A percentile compares a stretch with the other conserved stretches of the same genome.
Conservation (phyloP, 1,139 yeast species). For the Pichia sp. region DNA sequence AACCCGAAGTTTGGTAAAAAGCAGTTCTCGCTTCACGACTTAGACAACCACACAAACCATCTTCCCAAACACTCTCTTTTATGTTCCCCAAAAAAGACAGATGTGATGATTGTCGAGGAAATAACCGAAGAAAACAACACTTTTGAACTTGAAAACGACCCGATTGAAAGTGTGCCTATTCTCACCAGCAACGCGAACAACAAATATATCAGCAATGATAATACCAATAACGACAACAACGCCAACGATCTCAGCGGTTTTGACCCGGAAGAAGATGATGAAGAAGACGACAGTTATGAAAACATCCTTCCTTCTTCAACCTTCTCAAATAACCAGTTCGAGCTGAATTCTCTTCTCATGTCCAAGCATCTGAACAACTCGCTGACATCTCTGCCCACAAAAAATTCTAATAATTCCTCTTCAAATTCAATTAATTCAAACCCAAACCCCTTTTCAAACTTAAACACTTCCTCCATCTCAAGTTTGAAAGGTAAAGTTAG, state of each 20-base stretch:
- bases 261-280: background rate
- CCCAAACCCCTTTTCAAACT: constrained; percentile 18
- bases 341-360: constrained; percentile 20
- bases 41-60: constrained; percentile 5
- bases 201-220: constrained; percentile 2
- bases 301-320: constrained; percentile 4
- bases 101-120: constrained; percentile 30
- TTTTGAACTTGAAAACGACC: constrained; percentile 5
- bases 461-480: constrained; percentile 26
- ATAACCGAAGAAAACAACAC: constrained; percentile 28
- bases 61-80: constrained; percentile 28
- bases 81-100: constrained; percentile 31
- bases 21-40: background rate
- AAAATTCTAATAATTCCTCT: constrained; percentile 19
- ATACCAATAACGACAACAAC: background rate
- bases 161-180: constrained; percentile 4
- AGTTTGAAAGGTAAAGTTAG: constrained; percentile 31
- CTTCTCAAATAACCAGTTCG: constrained; percentile 10
- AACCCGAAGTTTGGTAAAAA: background rate
- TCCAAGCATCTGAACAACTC: constrained; percentile 15
- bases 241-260: background rate
- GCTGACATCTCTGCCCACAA: constrained; percentile 4
- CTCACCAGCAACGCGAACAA: background rate
- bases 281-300: constrained; percentile 10
- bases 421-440: constrained; percentile 21